A percentile compares a stretch with the other conserved stretches of the same genome.
Evolutionary conservation across 805 yeast genomes (phyloP).

Genomic region (Tetrapisispora iriomotensis): DNA sequence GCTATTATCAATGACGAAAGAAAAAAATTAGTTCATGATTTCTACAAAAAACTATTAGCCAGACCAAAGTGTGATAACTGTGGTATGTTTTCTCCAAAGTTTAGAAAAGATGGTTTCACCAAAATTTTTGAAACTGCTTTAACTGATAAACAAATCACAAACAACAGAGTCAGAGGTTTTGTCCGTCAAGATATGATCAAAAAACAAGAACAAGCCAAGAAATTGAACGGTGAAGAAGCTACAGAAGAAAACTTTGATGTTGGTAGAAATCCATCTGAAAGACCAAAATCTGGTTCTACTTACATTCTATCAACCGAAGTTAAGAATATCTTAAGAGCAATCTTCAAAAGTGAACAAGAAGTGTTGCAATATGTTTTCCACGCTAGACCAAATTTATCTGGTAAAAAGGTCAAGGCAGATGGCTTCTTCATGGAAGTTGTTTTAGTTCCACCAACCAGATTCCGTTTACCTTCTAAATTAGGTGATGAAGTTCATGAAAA

Average conservation of each 20-base stretch:
- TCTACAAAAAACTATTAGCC: constrained; percentile 60
- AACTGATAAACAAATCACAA: constrained; percentile 67
- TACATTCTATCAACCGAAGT: constrained; percentile 85
- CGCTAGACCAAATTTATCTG: constrained; percentile 53
- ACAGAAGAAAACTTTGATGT: constrained; percentile 28
- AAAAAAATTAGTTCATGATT: constrained; percentile 59
- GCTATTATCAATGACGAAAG: constrained; percentile 85
- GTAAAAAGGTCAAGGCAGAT: constrained; percentile 50
- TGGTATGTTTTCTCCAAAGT: constrained; percentile 88
- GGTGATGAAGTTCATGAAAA: constrained; percentile 97
- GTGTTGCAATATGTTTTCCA: constrained; percentile 70
- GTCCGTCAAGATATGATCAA: constrained; percentile 62
- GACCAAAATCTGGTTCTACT: constrained; percentile 64
- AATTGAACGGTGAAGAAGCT: constrained; percentile 21
- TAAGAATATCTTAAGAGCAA: constrained; percentile 61
- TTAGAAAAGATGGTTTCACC: constrained; percentile 88
- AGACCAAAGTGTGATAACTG: constrained; percentile 93
- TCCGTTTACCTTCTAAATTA: constrained; percentile 90
- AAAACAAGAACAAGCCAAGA: constrained; percentile 25
- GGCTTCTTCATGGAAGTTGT: constrained; percentile 82
- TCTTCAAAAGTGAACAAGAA: constrained; percentile 64
- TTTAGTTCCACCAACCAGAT: constrained; percentile 93
- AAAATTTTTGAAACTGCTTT: constrained; percentile 86
- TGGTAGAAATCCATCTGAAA: constrained; percentile 39
- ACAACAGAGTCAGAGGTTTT: constrained; percentile 76